These are phyloP conservation scores for Cryptosporidium andersoni DNA, from an alignment of 169 alveolate genomes.

Conservation along the genomic window DNA sequence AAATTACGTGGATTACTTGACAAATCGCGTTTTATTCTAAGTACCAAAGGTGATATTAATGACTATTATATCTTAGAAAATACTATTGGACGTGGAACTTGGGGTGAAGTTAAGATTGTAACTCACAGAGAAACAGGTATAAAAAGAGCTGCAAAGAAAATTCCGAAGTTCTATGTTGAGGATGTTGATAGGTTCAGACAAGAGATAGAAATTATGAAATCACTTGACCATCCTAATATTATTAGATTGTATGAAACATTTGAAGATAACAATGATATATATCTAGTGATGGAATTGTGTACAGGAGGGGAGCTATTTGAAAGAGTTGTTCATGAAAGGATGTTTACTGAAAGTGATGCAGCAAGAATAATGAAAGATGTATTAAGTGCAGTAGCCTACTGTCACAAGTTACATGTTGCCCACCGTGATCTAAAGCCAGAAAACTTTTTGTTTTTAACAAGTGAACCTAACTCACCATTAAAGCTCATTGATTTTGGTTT, in stretches of 20 bases:
- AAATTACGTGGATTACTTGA: slow-evolving; percentile 37
- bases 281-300: slow-evolving; percentile 84
- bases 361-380: slow-evolving; percentile 80
- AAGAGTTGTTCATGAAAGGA: slow-evolving; percentile 81
- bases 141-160: slow-evolving; percentile 80
- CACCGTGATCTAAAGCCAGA: slow-evolving; percentile 87
- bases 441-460: slow-evolving; percentile 78
- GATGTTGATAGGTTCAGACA: slow-evolving; percentile 76
- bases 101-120: slow-evolving; percentile 81
- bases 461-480: slow-evolving; percentile 78
- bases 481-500: slow-evolving; percentile 90
- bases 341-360: slow-evolving; percentile 86
- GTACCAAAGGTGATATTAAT: slow-evolving; percentile 74
- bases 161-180: slow-evolving; percentile 78
- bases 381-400: slow-evolving; percentile 71
- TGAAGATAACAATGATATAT: slow-evolving; percentile 82
- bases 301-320: slow-evolving; percentile 91
- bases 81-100: slow-evolving; percentile 80
- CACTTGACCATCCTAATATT: slow-evolving; percentile 94
- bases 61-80: slow-evolving; percentile 64
- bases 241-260: slow-evolving; percentile 90
- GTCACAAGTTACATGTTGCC: slow-evolving; percentile 72
- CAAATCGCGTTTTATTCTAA: slow-evolving; percentile 71
- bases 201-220: slow-evolving; percentile 85
- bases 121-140: slow-evolving; percentile 74